A percentile compares a stretch with the other conserved stretches of the same genome.
Conservation (phyloP, 1,139 yeast genomes). For the Pneumocystis oryctolagi region DNA sequence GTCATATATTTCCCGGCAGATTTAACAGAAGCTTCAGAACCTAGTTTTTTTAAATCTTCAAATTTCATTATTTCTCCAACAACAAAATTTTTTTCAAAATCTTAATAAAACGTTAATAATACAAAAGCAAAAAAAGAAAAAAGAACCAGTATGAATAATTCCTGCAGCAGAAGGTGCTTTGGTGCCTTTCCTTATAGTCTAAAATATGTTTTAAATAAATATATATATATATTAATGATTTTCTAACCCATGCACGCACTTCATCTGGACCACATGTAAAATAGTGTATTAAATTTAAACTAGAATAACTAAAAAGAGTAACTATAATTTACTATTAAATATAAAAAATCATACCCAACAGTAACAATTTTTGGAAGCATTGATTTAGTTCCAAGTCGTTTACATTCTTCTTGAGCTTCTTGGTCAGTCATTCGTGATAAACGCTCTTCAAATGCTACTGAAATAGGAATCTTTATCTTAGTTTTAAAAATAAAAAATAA, state of each 20-base stretch:
- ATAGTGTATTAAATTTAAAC: slow-evolving; percentile 61
- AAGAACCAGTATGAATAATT: slow-evolving; percentile 63
- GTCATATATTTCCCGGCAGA: slow-evolving; percentile 84
- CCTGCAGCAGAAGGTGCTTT: slow-evolving; percentile 91
- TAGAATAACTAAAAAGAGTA: slow-evolving; percentile 18
- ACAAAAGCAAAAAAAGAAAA: slow-evolving; percentile 24
- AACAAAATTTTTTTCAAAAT: slow-evolving; percentile 47
- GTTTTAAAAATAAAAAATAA: not conserved
- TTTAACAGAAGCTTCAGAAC: slow-evolving; percentile 69
- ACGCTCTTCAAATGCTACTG: slow-evolving; percentile 86
- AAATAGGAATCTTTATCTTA: slow-evolving; percentile 49
- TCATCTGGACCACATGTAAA: slow-evolving; percentile 87
- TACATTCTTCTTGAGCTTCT: slow-evolving; percentile 82
- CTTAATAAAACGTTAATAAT: slow-evolving; percentile 22
- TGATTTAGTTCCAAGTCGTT: slow-evolving; percentile 68
- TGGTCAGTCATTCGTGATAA: slow-evolving; percentile 82
- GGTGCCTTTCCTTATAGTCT: slow-evolving; percentile 55
- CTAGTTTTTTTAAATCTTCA: slow-evolving; percentile 61
- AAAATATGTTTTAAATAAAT: not conserved
- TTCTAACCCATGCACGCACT: slow-evolving; percentile 62
- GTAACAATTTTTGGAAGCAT: slow-evolving; percentile 76
- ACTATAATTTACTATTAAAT: not conserved
- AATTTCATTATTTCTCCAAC: slow-evolving; percentile 79
- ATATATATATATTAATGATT: not conserved
- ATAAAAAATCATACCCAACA: slow-evolving; percentile 39